Conservation (phyloP, 2,329 filamentous ascomycete species). For the Epichloe sp. region DNA sequence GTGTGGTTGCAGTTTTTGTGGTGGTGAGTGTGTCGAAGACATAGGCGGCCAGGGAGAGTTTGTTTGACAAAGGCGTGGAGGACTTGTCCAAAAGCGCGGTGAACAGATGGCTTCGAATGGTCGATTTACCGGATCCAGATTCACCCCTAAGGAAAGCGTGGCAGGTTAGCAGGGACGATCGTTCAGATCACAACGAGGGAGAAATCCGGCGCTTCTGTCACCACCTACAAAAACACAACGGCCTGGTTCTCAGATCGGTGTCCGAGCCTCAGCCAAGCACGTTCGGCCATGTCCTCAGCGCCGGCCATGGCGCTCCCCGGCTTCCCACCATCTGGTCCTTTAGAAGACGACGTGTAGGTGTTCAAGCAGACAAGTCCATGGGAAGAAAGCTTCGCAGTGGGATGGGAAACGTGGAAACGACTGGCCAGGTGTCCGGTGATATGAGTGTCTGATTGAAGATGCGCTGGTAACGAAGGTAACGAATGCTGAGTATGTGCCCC, state of each 20-base stretch:
- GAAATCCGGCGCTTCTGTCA: conserved; percentile 11
- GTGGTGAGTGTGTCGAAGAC: conserved; percentile 94
- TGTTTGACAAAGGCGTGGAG: conserved; percentile 83
- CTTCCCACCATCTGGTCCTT: conserved; percentile 79
- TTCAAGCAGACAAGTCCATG: conserved; percentile 88
- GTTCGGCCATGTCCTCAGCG: conserved; percentile 79
- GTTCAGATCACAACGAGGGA: background rate
- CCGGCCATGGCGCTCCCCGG: conserved; percentile 87
- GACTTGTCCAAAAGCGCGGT: conserved; percentile 79
- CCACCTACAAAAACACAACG: conserved; percentile 81
- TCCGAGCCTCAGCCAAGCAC: conserved; percentile 75
- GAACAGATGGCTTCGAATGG: conserved; percentile 76
- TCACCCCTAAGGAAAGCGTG: conserved; percentile 54
- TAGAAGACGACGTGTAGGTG: conserved; percentile 81
- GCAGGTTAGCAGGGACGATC: background rate
- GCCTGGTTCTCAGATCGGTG: conserved; percentile 88
- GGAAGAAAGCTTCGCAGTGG: conserved; percentile 78
- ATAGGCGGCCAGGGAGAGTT: conserved; percentile 85
- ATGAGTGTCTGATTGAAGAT: conserved; percentile 65
- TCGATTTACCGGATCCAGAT: conserved; percentile 93
- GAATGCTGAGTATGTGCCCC: conserved; percentile 71
- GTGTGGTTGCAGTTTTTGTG: conserved; percentile 91
- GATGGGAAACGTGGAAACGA: conserved; percentile 83
- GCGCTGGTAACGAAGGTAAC: conserved; percentile 74
- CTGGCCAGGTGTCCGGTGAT: conserved; percentile 72